Evolutionary conservation across 2,329 filamentous ascomycete genomes (phyloP).

Genomic region (Sarocladium strictum): DNA sequence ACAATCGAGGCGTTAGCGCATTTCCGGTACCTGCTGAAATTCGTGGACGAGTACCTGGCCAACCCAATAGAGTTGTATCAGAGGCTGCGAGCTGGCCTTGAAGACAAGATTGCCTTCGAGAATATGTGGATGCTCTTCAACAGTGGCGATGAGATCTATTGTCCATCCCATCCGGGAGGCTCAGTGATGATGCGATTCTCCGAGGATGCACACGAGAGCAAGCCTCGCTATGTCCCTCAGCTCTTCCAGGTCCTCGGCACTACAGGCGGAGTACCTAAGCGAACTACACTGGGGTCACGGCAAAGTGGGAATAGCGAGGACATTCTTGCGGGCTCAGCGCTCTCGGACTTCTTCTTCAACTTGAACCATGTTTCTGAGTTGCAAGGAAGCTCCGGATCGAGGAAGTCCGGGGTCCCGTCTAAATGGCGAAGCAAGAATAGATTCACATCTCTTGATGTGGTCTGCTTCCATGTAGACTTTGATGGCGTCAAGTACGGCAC

Average conservation of each 20-base stretch:
- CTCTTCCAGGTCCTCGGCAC: neutral
- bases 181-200: neutral
- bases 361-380: too few relatives aligned
- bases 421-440: neutral
- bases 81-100: neutral
- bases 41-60: neutral
- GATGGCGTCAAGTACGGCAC: neutral
- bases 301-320: too few relatives aligned
- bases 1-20: neutral
- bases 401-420: neutral
- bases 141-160: neutral
- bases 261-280: neutral
- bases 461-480: neutral
- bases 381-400: too few relatives aligned
- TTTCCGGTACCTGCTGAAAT: neutral
- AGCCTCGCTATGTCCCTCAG: neutral
- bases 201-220: neutral
- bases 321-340: too few relatives aligned
- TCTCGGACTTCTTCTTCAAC: too few relatives aligned
- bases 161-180: neutral
- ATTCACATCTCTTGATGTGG: neutral
- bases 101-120: constrained; percentile 1
- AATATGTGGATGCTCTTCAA: constrained; percentile 5
- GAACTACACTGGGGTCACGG: neutral
- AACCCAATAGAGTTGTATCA: neutral